Evolutionary conservation across 305 asterid species (phyloP).

Genomic region (Plantago rigida): DNA sequence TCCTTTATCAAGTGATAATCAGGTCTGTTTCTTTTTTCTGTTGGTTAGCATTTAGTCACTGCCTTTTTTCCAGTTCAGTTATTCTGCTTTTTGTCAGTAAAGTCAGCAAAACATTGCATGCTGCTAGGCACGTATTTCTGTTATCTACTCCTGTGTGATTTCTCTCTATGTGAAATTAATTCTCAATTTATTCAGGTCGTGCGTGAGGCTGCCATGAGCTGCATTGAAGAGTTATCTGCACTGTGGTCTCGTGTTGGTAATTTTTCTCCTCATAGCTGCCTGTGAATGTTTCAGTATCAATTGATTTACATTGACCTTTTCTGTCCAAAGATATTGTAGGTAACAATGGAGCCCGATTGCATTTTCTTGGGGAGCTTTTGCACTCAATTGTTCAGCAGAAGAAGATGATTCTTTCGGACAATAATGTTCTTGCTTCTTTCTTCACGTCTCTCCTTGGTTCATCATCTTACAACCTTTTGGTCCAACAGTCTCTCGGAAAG

Average conservation of each 20-base stretch:
- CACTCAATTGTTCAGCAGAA: conserved; percentile 56
- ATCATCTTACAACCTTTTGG: conserved; percentile 48
- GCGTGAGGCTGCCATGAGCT: conserved; percentile 61
- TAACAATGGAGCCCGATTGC: conserved; percentile 32
- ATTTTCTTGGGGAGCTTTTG: conserved; percentile 68
- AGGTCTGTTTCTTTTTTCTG: conserved; percentile 38
- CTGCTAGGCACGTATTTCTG: neutral
- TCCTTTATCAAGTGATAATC: conserved; percentile 61
- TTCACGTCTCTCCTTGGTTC: conserved; percentile 61
- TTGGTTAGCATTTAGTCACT: neutral
- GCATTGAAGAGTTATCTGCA: conserved; percentile 48
- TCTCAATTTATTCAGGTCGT: conserved; percentile 40
- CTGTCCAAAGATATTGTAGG: conserved; percentile 41
- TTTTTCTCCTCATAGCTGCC: neutral
- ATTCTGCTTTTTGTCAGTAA: conserved; percentile 11
- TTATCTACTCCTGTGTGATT: neutral
- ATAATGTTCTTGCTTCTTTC: conserved; percentile 47
- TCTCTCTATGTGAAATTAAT: conserved; percentile 10
- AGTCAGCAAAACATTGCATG: neutral
- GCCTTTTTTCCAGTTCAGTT: neutral
- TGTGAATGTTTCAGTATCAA: neutral
- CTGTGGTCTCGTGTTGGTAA: conserved; percentile 41
- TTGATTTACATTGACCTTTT: conserved; percentile 18
- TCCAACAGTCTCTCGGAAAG: conserved; percentile 47
- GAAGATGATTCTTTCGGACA: conserved; percentile 67